These are phyloP conservation scores for Trichoderma guizhouense DNA, from an alignment of 2,329 filamentous ascomycete species.

Conservation along the genomic window DNA sequence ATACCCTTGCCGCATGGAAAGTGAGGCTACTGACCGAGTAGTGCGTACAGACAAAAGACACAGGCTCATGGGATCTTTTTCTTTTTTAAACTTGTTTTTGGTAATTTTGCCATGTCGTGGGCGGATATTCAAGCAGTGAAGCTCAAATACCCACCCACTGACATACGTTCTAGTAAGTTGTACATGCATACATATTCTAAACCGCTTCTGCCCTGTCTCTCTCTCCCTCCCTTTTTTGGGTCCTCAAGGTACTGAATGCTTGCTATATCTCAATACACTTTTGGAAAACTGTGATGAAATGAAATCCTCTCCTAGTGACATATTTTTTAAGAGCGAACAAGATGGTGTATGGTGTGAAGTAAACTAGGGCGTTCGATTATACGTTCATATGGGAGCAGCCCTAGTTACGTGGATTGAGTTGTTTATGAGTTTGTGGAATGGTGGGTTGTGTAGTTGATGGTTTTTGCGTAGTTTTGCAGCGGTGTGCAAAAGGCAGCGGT, in stretches of 20 bases:
- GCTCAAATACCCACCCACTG: neutral
- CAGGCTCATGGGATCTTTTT: neutral
- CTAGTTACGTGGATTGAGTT: neutral
- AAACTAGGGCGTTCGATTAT: neutral
- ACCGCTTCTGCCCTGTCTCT: neutral
- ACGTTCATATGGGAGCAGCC: neutral
- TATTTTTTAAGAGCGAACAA: neutral
- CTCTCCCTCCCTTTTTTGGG: neutral
- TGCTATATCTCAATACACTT: constrained; percentile 12
- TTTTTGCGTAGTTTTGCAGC: neutral
- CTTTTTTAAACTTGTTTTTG: constrained; percentile 7
- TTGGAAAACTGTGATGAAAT: neutral
- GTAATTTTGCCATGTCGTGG: neutral
- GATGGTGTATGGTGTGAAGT: neutral
- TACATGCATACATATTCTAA: constrained; percentile 10
- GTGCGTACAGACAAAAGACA: neutral
- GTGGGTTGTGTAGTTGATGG: neutral
- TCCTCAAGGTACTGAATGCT: constrained; percentile 10
- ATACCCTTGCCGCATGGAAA: neutral
- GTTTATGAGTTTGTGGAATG: neutral
- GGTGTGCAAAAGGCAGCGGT: neutral
- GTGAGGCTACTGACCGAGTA: neutral
- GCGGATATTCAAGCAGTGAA: neutral
- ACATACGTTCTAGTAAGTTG: neutral
- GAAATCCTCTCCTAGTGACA: neutral